Conservation (phyloP, 2,329 filamentous ascomycete species). For the Ceratocystis diversiconidia region DNA sequence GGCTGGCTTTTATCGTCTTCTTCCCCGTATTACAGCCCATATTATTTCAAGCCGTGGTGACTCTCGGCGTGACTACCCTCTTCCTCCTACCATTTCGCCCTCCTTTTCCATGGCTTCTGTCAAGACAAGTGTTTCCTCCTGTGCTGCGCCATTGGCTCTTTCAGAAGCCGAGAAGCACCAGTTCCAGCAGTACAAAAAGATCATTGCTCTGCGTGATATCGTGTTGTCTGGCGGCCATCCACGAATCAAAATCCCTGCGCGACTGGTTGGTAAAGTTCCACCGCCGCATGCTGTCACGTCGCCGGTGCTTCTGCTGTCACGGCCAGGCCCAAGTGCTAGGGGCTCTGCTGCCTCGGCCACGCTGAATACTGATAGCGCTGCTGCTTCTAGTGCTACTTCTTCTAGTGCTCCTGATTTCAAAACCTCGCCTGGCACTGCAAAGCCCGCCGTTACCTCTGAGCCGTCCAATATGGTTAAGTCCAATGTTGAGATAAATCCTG, state of each 20-base stretch:
- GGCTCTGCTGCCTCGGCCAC: background rate
- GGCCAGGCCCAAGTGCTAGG: background rate
- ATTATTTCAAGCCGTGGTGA: background rate
- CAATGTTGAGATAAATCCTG: slow-evolving; percentile 61
- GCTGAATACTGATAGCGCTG: background rate
- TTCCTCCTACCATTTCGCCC: background rate
- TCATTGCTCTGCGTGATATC: slow-evolving; percentile 66
- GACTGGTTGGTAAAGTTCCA: slow-evolving; percentile 23
- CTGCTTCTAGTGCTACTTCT: background rate
- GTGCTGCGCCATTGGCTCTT: slow-evolving; percentile 1
- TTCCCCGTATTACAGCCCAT: background rate
- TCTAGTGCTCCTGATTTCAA: background rate
- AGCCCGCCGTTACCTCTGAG: background rate
- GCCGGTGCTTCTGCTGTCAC: slow-evolving; percentile 2
- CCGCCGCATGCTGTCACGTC: slow-evolving; percentile 19
- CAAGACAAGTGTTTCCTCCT: background rate
- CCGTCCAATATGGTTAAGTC: slow-evolving; percentile 27
- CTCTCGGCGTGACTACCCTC: background rate
- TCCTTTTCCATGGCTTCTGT: background rate
- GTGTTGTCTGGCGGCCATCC: slow-evolving; percentile 65
- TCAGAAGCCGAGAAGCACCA: slow-evolving; percentile 13
- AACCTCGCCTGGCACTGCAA: background rate
- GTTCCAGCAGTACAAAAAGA: slow-evolving; percentile 53
- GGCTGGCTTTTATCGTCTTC: background rate
- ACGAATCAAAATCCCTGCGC: slow-evolving; percentile 41